These are phyloP conservation scores for Leptographium radiaticola DNA, from an alignment of 2,329 filamentous ascomycete species.

Conservation along the genomic window DNA sequence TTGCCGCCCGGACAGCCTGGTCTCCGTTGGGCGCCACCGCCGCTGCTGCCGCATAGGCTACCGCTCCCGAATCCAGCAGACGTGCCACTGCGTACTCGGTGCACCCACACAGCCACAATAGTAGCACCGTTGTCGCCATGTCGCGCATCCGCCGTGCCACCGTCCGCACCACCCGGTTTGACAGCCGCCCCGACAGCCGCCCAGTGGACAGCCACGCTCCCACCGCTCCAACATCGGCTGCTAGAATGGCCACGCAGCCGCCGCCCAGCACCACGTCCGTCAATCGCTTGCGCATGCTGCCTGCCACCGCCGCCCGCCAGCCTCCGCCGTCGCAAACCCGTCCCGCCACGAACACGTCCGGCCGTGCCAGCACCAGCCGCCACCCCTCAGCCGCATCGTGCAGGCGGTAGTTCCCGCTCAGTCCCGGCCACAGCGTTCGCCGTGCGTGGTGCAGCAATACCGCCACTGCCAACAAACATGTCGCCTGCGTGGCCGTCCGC, in stretches of 20 bases:
- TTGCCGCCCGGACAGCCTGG: not conserved
- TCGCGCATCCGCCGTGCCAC: constrained; percentile 3
- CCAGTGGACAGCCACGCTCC: not conserved
- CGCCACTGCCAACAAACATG: constrained; percentile 18
- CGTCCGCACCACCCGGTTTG: not conserved
- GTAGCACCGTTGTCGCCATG: constrained; percentile 7
- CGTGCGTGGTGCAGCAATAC: constrained; percentile 26
- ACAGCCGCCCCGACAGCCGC: not conserved
- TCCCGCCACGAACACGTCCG: constrained; percentile 21
- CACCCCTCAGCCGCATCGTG: constrained; percentile 20
- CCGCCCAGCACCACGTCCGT: constrained; percentile 10
- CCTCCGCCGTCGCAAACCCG: constrained; percentile 12
- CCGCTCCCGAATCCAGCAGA: constrained; percentile 15
- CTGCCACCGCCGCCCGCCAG: constrained; percentile 3
- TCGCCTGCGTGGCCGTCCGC: constrained; percentile 14
- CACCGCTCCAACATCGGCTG: not conserved
- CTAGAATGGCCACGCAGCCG: constrained; percentile 1
- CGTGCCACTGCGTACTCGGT: constrained; percentile 19
- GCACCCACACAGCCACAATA: constrained; percentile 15
- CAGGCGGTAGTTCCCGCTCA: constrained; percentile 17
- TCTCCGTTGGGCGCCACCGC: constrained; percentile 7
- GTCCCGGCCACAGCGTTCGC: constrained; percentile 18
- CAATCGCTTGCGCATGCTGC: constrained; percentile 7
- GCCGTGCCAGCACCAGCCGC: constrained; percentile 22
- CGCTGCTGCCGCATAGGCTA: constrained; percentile 12